Percentiles rank a stretch among this genome's conserved stretches.
These are phyloP conservation scores for Pseudozyma sp. DNA, from an alignment of 1,284 basidiomycete species.

Conservation along the genomic window DNA sequence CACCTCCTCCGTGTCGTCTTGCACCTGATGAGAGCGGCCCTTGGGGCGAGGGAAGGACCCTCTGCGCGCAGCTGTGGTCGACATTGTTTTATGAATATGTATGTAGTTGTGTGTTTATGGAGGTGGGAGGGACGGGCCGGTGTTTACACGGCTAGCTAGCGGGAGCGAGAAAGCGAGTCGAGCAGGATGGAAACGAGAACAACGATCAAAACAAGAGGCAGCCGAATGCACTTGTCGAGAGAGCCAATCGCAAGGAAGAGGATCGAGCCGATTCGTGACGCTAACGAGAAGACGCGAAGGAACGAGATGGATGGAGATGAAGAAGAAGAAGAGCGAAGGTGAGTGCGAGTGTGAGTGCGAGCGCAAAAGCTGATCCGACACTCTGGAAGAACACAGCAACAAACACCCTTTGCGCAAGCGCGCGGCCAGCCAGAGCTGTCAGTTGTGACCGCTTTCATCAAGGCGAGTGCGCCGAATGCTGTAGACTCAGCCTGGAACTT, in stretches of 20 bases:
- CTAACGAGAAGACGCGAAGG: conserved; percentile 6
- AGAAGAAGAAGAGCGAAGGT: not conserved
- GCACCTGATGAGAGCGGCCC: conserved; percentile 48
- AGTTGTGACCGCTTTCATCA: too few relatives aligned
- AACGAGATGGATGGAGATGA: conserved; percentile 20
- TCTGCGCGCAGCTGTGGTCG: conserved; percentile 52
- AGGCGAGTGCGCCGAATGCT: too few relatives aligned
- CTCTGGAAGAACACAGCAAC: not conserved
- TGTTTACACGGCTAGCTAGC: conserved; percentile 27
- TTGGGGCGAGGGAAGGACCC: conserved; percentile 53
- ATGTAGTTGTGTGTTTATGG: conserved; percentile 11
- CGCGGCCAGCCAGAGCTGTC: not conserved
- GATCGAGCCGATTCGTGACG: conserved; percentile 14
- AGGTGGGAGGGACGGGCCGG: conserved; percentile 17
- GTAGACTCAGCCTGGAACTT: too few relatives aligned
- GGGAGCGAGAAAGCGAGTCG: conserved; percentile 10
- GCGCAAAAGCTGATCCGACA: not conserved
- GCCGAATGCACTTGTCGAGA: conserved; percentile 42
- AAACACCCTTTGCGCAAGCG: not conserved
- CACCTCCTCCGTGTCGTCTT: conserved; percentile 67
- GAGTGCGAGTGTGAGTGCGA: not conserved
- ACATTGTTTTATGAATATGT: conserved; percentile 43
- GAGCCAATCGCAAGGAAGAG: conserved; percentile 5
- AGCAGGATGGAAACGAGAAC: not conserved
- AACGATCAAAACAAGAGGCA: conserved; percentile 12